Evolutionary conservation across 2,329 filamentous ascomycete species (phyloP).

Genomic region (Monosporascus sp.): DNA sequence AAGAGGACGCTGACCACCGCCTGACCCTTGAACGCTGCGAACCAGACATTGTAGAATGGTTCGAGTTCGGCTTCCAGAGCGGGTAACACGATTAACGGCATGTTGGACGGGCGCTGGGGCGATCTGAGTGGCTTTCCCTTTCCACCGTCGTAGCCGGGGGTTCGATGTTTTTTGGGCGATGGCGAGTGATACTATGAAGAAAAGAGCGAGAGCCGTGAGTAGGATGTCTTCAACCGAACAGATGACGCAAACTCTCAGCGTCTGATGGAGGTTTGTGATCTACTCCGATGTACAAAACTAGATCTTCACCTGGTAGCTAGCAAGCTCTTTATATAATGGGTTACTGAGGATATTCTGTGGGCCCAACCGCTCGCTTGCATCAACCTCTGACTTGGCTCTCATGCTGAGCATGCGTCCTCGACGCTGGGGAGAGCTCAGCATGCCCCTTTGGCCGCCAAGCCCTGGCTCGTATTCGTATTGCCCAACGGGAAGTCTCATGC

Average conservation of each 20-base stretch:
- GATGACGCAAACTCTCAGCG: neutral
- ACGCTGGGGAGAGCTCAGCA: neutral
- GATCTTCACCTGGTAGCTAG: neutral
- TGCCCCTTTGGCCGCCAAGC: neutral
- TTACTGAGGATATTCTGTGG: neutral
- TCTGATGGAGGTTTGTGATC: too few species aligned
- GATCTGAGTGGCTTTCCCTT: neutral
- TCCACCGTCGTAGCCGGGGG: too few species aligned
- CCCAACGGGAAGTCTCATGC: neutral
- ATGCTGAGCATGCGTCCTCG: neutral
- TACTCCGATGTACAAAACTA: too few species aligned
- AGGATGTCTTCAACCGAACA: neutral
- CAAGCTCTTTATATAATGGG: neutral
- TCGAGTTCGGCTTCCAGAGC: conserved; percentile 18
- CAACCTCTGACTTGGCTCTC: too few species aligned
- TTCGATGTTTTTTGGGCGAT: too few species aligned
- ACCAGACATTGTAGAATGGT: conserved; percentile 19
- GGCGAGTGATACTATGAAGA: too few species aligned
- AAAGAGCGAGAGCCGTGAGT: neutral
- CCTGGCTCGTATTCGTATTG: neutral
- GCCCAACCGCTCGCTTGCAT: neutral
- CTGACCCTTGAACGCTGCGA: conserved; percentile 18
- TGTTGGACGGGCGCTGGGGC: conserved; percentile 1
- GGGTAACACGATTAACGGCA: conserved; percentile 19
- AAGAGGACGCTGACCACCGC: conserved; percentile 10